Conservation (phyloP, 2,329 filamentous ascomycete species). For the Penicillium sp. region DNA sequence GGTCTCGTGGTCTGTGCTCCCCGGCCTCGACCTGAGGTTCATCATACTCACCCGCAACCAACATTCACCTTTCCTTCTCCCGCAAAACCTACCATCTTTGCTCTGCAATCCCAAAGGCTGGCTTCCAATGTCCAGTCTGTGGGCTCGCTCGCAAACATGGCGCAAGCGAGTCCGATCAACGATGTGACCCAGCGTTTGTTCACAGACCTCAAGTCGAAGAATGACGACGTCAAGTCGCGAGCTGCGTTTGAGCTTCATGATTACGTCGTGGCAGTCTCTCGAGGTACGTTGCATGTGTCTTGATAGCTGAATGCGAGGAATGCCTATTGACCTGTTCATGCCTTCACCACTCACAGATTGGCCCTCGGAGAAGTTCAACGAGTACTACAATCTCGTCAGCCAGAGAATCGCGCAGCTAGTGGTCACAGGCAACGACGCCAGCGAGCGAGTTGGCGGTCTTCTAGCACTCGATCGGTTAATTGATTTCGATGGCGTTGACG, state of each 20-base stretch:
- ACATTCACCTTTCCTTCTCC: slow-evolving; percentile 18
- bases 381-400: slow-evolving; percentile 63
- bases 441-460: slow-evolving; percentile 85
- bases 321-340: not conserved
- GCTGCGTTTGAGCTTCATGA: slow-evolving; percentile 45
- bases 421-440: slow-evolving; percentile 76
- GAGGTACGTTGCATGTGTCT: slow-evolving; percentile 31
- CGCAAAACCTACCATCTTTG: slow-evolving; percentile 13
- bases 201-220: slow-evolving; percentile 53
- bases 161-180: slow-evolving; percentile 41
- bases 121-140: slow-evolving; percentile 36
- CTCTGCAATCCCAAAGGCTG: slow-evolving; percentile 25
- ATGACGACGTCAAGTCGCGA: slow-evolving; percentile 44
- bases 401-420: slow-evolving; percentile 65
- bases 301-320: not conserved
- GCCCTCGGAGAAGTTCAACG: slow-evolving; percentile 68
- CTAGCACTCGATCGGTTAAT: slow-evolving; percentile 88
- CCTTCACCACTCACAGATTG: slow-evolving; percentile 53
- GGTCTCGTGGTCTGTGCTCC: slow-evolving; percentile 20
- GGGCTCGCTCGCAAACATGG: slow-evolving; percentile 39
- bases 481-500: slow-evolving; percentile 93
- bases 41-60: slow-evolving; percentile 21
- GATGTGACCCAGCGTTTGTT: slow-evolving; percentile 53
- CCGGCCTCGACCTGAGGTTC: slow-evolving; percentile 22
- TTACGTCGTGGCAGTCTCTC: slow-evolving; percentile 41